phyloP scores from a whole-genome alignment of 2,329 filamentous ascomycete species.

The Sclerotinia trifoliorum region DNA sequence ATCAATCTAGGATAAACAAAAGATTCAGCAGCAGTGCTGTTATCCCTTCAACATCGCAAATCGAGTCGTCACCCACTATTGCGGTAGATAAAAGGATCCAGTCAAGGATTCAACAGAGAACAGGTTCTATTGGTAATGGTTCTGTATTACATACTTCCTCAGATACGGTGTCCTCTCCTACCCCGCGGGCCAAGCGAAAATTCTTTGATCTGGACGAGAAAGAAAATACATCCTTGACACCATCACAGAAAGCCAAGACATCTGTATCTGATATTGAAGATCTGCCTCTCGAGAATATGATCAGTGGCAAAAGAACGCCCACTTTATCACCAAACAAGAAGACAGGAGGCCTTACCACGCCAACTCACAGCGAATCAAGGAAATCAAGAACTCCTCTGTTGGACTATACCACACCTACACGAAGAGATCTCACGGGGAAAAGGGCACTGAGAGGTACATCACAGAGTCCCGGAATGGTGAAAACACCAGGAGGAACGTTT shows the following conservation, averaged over 20 bases:
- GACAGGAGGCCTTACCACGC: conserved; percentile 4
- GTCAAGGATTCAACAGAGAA: not conserved
- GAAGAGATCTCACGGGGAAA: conserved; percentile 17
- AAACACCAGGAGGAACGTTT: conserved; percentile 51
- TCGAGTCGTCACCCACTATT: conserved; percentile 2
- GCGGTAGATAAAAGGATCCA: not conserved
- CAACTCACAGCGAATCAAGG: conserved; percentile 4
- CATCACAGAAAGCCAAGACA: not conserved
- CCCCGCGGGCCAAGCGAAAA: conserved; percentile 14
- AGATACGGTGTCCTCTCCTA: not conserved
- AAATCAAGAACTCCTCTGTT: conserved; percentile 31
- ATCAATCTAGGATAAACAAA: not conserved
- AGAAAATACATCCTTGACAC: conserved; percentile 1
- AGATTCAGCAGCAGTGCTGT: conserved; percentile 10
- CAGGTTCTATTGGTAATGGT: not conserved
- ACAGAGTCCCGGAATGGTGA: conserved; percentile 34
- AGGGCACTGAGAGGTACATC: conserved; percentile 22
- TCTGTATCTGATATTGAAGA: not conserved
- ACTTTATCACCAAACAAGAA: not conserved
- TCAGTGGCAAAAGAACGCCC: not conserved
- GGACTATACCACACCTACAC: conserved; percentile 31
- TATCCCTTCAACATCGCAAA: conserved; percentile 16
- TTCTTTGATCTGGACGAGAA: conserved; percentile 5
- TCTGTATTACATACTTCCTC: conserved; percentile 5
- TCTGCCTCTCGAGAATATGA: not conserved